Evolutionary conservation across 148 eudicot species (phyloP).

Genomic region (Selenicereus undatus): DNA sequence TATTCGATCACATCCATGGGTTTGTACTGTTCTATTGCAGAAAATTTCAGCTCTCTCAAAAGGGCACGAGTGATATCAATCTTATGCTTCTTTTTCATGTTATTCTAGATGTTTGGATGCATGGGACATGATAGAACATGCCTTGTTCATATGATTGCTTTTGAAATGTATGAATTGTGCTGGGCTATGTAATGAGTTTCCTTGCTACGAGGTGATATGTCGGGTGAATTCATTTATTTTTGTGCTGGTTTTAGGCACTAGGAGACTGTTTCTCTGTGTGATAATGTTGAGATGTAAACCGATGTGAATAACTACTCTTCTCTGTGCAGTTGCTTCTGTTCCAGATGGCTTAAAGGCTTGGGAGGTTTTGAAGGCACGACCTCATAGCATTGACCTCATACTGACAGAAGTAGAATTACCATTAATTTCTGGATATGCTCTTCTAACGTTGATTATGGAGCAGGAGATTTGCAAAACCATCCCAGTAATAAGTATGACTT

Average conservation of each 20-base stretch:
- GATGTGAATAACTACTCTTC: conserved; percentile 7
- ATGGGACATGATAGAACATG: neutral
- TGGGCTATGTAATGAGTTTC: neutral
- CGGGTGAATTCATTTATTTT: neutral
- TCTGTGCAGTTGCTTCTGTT: conserved; percentile 74
- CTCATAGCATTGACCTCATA: conserved; percentile 69
- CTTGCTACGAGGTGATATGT: neutral
- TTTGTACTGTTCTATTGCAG: neutral
- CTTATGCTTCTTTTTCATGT: no score
- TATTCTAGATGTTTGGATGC: neutral
- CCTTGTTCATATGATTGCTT: neutral
- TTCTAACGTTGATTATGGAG: conserved; percentile 76
- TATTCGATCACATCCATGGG: neutral
- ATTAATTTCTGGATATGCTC: conserved; percentile 83
- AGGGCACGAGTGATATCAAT: neutral
- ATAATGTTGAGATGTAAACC: conserved; percentile 8
- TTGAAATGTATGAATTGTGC: neutral
- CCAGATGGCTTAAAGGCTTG: conserved; percentile 94
- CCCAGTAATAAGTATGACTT: conserved; percentile 84
- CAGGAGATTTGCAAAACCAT: conserved; percentile 81
- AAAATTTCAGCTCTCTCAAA: neutral
- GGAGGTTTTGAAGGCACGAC: conserved; percentile 72
- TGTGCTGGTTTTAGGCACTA: neutral
- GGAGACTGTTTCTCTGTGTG: neutral
- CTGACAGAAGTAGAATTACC: conserved; percentile 87